phyloP scores from a whole-genome alignment of 192 early-diverging fungal species.

The Rhizophagus sp. region DNA sequence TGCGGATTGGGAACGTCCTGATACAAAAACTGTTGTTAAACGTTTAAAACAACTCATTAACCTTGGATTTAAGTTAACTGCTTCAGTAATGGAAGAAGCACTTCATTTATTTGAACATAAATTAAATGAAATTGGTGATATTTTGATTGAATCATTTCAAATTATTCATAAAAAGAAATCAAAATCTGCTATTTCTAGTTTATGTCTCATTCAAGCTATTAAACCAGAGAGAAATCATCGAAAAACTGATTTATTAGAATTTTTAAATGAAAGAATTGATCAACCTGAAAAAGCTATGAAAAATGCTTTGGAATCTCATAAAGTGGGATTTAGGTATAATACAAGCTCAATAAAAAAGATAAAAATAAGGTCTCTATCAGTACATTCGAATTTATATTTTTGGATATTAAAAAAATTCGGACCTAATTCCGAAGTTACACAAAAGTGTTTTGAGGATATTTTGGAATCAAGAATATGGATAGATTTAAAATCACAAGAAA shows the following conservation, averaged over 20 bases:
- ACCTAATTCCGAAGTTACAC: too few species aligned
- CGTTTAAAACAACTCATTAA: background rate
- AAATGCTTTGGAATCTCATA: background rate
- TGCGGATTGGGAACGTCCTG: background rate
- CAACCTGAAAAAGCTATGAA: background rate
- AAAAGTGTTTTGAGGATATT: too few species aligned
- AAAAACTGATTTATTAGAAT: background rate
- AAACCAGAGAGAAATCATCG: background rate
- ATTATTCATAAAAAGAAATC: background rate
- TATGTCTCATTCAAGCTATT: background rate
- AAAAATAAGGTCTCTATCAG: background rate
- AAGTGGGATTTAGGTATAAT: background rate
- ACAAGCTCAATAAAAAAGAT: background rate
- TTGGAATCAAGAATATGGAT: too few species aligned
- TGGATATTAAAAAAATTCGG: too few species aligned
- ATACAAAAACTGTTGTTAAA: background rate
- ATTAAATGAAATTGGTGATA: background rate
- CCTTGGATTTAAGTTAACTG: constrained; percentile 1
- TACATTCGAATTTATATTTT: too few species aligned
- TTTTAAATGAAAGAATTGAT: background rate
- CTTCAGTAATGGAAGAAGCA: constrained; percentile 1
- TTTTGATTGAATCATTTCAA: background rate
- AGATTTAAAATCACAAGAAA: too few species aligned
- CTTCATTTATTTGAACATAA: constrained; percentile 9
- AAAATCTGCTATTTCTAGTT: background rate